Percentiles rank a stretch among this genome's conserved stretches.
These are phyloP conservation scores for Plasmodium yoelii DNA, from an alignment of 169 alveolate genomes.

Conservation along the genomic window DNA sequence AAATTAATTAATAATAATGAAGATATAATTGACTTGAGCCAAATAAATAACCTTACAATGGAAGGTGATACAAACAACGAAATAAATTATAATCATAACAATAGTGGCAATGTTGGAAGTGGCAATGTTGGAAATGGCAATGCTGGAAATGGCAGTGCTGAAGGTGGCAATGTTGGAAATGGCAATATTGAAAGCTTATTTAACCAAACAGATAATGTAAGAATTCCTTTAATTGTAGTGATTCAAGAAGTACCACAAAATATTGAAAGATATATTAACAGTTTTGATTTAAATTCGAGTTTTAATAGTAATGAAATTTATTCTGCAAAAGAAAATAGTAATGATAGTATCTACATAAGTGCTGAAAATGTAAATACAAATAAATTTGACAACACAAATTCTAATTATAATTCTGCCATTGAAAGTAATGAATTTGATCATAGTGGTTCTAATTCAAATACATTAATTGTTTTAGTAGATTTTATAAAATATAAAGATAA, in stretches of 20 bases:
- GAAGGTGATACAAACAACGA: neutral
- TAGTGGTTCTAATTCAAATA: neutral
- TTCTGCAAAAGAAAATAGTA: neutral
- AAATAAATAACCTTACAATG: neutral
- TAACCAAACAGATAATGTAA: neutral
- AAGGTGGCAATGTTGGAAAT: too few relatives aligned
- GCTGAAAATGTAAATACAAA: neutral
- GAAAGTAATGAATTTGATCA: neutral
- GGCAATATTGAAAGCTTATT: too few relatives aligned
- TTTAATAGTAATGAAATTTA: neutral
- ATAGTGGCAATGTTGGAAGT: too few relatives aligned
- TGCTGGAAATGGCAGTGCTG: too few relatives aligned
- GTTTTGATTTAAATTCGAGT: neutral
- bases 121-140: too few relatives aligned
- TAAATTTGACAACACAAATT: neutral
- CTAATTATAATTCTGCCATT: too few relatives aligned
- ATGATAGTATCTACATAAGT: neutral
- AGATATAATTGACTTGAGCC: neutral
- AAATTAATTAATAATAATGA: neutral
- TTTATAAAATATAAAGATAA: slow-evolving; percentile 53
- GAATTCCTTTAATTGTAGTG: slow-evolving; percentile 38
- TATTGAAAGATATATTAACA: neutral
- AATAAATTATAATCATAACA: neutral
- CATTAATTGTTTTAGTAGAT: slow-evolving; percentile 47
- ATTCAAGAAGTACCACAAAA: slow-evolving; percentile 5